phyloP scores from a whole-genome alignment of 116 monocot genomes.

The Cymodocea nodosa region DNA sequence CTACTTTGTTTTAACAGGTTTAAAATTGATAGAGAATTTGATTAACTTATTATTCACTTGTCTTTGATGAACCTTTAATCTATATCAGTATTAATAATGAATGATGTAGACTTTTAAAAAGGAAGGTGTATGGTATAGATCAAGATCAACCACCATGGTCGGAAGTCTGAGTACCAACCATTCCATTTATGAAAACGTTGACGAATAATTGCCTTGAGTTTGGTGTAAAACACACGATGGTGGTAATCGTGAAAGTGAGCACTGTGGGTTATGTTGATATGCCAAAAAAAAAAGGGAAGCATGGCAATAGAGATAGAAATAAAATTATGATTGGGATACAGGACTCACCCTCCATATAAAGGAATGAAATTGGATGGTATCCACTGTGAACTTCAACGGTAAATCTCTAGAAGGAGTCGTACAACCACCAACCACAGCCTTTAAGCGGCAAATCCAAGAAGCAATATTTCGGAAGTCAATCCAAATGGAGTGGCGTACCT shows the following conservation, averaged over 20 bases:
- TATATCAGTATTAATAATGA: too few relatives aligned
- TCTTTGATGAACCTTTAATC: too few relatives aligned
- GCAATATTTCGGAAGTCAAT: slow-evolving; percentile 74
- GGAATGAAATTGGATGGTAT: slow-evolving; percentile 86
- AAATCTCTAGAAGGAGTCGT: slow-evolving; percentile 80
- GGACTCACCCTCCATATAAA: slow-evolving; percentile 74
- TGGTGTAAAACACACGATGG: slow-evolving; percentile 78
- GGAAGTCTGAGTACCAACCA: slow-evolving; percentile 27
- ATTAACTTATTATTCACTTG: too few relatives aligned
- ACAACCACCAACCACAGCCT: slow-evolving; percentile 82
- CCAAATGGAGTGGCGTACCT: slow-evolving; percentile 73
- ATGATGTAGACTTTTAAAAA: too few relatives aligned
- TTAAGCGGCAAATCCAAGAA: slow-evolving; percentile 74
- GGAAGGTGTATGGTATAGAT: too few relatives aligned
- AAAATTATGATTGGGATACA: too few relatives aligned
- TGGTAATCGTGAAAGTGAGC: slow-evolving; percentile 88
- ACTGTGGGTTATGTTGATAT: slow-evolving; percentile 13
- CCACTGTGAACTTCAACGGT: slow-evolving; percentile 80
- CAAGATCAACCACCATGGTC: too few relatives aligned
- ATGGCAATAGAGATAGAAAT: neutral
- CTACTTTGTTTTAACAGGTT: too few relatives aligned
- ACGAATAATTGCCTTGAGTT: slow-evolving; percentile 79
- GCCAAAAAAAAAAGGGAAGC: neutral
- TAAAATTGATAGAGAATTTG: too few relatives aligned
- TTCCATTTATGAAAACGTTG: slow-evolving; percentile 88